Evolutionary conservation across 345 rosid species (phyloP), one percentile per base, ranked within the genome.

Genomic region (Ailanthus altissimus): DNA sequence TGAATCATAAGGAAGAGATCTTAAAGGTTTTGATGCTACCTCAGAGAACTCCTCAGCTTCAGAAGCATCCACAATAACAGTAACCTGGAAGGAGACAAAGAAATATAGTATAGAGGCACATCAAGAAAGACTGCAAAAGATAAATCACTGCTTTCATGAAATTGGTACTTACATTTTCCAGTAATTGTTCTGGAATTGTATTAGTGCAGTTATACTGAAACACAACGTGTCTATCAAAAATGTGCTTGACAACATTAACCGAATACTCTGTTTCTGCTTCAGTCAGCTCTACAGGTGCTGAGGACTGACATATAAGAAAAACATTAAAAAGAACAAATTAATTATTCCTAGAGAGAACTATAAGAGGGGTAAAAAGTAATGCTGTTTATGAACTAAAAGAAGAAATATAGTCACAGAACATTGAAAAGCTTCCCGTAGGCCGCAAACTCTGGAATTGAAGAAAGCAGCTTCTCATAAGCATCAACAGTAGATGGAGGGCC

Each of bases 211-310:
- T 93, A 84, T 91, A 96, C 90, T 96, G 99, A 82, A 96, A 90
- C 84, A 96, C 93, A 56, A 93, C 90, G 82, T 93, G 97, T 45
- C 87, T 83, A 79, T 92, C 97, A 75, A 89, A 96, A 18, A 96
- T 90, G 85, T 96, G 99, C 80, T 96, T 93, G 56, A 93, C 92
- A 80, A 85, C 98, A 87, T 92, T 93, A 77, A 96, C 99, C 1
- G 97, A 89, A 65, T 96, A 96, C 80, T 96, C 99, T 50, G 99
- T 96, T 83, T 92, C 99, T 67, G 97, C 93, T 90, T 96, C 99
- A 49, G 99, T 93, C 76, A 93, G 88, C 88, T 96, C 99, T 80
- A 92, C 97, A 61, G 93, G 97, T 47, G 90, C 67, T 43, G 98
- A 88, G 40, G 99, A 93, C 99, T 96, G 89, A 66, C 43, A 63